Base-by-base conservation (phyloP, 2,329 filamentous ascomycete species). In the Tympanopsis confertula region DNA sequence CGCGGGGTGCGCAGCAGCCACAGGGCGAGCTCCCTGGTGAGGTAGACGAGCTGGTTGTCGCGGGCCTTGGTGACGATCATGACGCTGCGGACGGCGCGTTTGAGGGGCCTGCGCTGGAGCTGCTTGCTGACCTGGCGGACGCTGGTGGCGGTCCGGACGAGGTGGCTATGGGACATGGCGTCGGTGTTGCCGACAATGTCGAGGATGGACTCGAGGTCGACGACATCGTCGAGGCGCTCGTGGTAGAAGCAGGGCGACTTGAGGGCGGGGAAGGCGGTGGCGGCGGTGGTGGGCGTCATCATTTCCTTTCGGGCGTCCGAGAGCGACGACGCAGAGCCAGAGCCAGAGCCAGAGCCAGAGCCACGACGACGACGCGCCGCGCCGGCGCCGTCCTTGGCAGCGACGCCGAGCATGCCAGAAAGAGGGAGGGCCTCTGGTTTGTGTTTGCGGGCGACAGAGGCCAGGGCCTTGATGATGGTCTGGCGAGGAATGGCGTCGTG, bases 1-100 rank as follows among this genome's bases (percentile, higher is more conserved):
- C 91, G 78, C 10, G 91, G 87, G 3, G 87, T 96, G 43, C 74
- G 74, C 42, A 98, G 72, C 22, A 98, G 69, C 86, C 89, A 98
- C 47, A 80, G 75, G 10, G 88, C 70, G 41, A 98, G 67, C 56
- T 98, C 87, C 41, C 85, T 75, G 2, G 91, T 98, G 47, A 95
- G 68, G 47, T 83, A 75, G 24, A 98, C 89, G 13, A 98, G 71
- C 48, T 86, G 78, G 54, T 96, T 96, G 62, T 98, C 91, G 45
- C 91, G 78, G 17, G 91, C 91, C 62, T 96, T 98, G 43, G 91
- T 98, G 45, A 98, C 86, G 51, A 98, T 94, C 91, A 98, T 96
- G 52, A 98, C 76, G 56, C 86, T 95, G 52, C 78, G 79, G 35
- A 96, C 88, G 12, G 88, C 88, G 47, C 88, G 81, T 61, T 85